Conservation (phyloP, 768 basidiomycete genomes). For the Kondoa malvinella region DNA sequence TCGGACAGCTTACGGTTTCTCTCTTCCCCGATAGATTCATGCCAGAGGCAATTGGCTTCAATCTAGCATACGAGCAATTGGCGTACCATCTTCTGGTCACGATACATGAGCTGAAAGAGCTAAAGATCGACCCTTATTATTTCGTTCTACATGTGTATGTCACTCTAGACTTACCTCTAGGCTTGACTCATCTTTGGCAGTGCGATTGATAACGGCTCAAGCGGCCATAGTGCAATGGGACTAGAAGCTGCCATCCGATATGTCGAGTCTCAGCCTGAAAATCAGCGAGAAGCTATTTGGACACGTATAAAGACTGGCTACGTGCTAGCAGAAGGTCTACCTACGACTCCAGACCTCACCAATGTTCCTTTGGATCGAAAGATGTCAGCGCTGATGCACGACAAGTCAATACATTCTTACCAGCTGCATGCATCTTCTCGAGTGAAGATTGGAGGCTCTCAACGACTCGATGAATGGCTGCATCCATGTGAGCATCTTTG, state of each 20-base stretch:
- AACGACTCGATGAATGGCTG: neutral
- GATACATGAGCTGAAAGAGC: neutral
- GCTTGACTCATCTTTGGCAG: neutral
- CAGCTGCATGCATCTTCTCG: neutral
- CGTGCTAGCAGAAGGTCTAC: neutral
- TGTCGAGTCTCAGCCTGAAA: neutral
- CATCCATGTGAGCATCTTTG: neutral
- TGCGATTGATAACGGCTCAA: neutral
- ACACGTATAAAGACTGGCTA: neutral
- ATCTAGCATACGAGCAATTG: neutral
- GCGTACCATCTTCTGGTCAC: slow-evolving; percentile 3
- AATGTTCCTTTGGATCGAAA: neutral
- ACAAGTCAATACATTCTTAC: neutral
- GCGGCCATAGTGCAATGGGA: neutral
- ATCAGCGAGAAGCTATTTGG: neutral
- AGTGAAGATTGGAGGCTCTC: neutral
- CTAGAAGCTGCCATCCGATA: neutral
- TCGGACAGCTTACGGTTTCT: neutral
- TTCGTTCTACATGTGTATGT: slow-evolving; percentile 2
- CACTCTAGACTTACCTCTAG: neutral
- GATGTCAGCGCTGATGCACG: neutral
- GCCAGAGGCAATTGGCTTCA: slow-evolving; percentile 6
- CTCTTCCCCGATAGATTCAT: neutral
- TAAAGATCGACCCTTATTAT: slow-evolving; percentile 7
- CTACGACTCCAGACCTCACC: neutral